Conservation (phyloP, 73 alveolate species). For the Diophrys sp. region DNA sequence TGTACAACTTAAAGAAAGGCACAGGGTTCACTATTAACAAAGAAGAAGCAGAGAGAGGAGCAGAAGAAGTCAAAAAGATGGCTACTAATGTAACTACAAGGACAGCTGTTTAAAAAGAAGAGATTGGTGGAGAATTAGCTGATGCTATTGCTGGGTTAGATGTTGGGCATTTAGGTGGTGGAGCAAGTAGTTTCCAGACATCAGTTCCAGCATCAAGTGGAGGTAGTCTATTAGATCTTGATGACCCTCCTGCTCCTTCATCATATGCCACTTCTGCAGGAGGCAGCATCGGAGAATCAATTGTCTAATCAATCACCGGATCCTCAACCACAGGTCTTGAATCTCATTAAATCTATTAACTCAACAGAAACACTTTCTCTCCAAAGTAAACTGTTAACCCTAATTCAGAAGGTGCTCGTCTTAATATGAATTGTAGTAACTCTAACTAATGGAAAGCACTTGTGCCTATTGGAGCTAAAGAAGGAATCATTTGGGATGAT, state of each 20-base stretch:
- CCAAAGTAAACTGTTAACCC: constrained; percentile 38
- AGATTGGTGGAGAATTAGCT: not conserved
- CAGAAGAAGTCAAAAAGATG: constrained; percentile 7
- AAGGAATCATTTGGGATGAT: constrained; percentile 41
- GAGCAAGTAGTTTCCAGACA: not conserved
- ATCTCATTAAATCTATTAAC: constrained; percentile 10
- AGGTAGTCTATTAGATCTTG: constrained; percentile 7
- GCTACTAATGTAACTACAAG: not conserved
- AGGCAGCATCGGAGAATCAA: not conserved
- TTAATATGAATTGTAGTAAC: not conserved
- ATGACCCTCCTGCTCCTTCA: constrained; percentile 15
- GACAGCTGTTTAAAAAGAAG: not conserved
- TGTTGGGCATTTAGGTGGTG: constrained; percentile 1
- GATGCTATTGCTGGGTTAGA: not conserved
- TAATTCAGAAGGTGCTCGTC: constrained; percentile 8
- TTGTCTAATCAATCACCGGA: not conserved
- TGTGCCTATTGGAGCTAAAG: constrained; percentile 35
- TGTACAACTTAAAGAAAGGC: constrained; percentile 38
- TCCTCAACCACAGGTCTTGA: not conserved
- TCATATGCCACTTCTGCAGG: not conserved
- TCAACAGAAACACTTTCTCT: constrained; percentile 37
- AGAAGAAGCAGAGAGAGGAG: constrained; percentile 35
- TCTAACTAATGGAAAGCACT: constrained; percentile 41
- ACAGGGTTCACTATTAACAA: constrained; percentile 40
- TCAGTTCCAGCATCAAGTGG: constrained; percentile 8